These are phyloP conservation scores for Omphalotus guepiniiformis DNA, from an alignment of 768 basidiomycete species.

Conservation along the genomic window DNA sequence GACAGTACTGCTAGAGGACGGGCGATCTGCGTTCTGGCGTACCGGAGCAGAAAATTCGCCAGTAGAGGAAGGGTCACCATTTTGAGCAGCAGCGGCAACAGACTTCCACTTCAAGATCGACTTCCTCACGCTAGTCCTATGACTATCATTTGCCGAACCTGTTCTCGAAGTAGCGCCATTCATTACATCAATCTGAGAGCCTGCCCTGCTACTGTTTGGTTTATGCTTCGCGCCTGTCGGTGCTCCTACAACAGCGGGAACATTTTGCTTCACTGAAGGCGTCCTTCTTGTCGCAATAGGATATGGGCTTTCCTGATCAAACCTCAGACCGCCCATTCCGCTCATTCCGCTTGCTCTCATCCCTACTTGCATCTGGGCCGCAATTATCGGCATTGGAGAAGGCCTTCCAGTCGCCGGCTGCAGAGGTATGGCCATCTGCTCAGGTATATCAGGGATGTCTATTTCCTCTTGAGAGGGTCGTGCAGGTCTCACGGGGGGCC, in stretches of 20 bases:
- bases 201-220: neutral
- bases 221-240: neutral
- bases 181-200: no score
- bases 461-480: slow-evolving; percentile 21
- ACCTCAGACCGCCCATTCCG: slow-evolving; percentile 48
- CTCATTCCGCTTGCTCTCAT: slow-evolving; percentile 20
- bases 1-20: slow-evolving; percentile 21
- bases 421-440: slow-evolving; percentile 10
- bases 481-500: slow-evolving; percentile 12
- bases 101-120: slow-evolving; percentile 16
- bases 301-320: slow-evolving; percentile 74
- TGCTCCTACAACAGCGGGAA: neutral
- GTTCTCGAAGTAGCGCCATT: no score
- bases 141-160: no score
- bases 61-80: neutral
- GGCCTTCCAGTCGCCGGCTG: slow-evolving; percentile 1
- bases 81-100: slow-evolving; percentile 4
- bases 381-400: slow-evolving; percentile 31
- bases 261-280: slow-evolving; percentile 11
- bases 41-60: neutral
- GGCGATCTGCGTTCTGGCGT: neutral
- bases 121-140: slow-evolving; percentile 11
- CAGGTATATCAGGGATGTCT: slow-evolving; percentile 16
- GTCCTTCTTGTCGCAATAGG: slow-evolving; percentile 36
- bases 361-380: slow-evolving; percentile 33